Percentiles rank a stretch among this genome's conserved stretches.
Evolutionary conservation across 495 filamentous ascomycete genomes (phyloP).

Genomic region (Podospora anserina): DNA sequence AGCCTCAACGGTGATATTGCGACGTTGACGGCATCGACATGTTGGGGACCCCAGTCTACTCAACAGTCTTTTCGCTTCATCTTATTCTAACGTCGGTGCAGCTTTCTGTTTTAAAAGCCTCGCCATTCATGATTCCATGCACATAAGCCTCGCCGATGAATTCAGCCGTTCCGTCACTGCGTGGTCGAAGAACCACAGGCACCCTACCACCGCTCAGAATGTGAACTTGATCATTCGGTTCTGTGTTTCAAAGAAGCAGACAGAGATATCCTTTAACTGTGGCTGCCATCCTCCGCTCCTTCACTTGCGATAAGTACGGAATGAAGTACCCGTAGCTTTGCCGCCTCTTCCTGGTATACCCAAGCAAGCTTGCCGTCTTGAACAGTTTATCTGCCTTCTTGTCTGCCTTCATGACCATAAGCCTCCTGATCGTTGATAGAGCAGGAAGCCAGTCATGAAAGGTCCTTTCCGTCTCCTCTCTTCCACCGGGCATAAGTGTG

Average conservation of each 20-base stretch:
- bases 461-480: constrained; percentile 3
- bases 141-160: constrained; percentile 19
- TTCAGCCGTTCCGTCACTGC: constrained; percentile 7
- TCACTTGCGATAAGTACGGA: constrained; percentile 1
- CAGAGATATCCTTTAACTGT: constrained; percentile 16
- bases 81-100: constrained; percentile 11
- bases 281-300: constrained; percentile 9
- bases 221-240: constrained; percentile 10
- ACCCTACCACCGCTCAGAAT: constrained; percentile 14
- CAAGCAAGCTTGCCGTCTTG: constrained; percentile 3
- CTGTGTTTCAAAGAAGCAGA: constrained; percentile 15
- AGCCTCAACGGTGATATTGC: constrained; percentile 4
- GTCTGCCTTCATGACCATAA: constrained; percentile 13
- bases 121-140: constrained; percentile 17
- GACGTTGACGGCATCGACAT: not conserved
- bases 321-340: constrained; percentile 7
- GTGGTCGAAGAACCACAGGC: constrained; percentile 15
- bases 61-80: constrained; percentile 1
- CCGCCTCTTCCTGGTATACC: constrained; percentile 15
- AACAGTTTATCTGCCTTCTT: not conserved
- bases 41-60: not conserved
- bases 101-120: constrained; percentile 11
- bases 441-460: constrained; percentile 7
- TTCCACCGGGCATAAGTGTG: constrained; percentile 10
- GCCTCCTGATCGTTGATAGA: constrained; percentile 8